Evolutionary conservation across 2,329 filamentous ascomycete species (phyloP).

Genomic region (Stagonosporopsis vannaccii): DNA sequence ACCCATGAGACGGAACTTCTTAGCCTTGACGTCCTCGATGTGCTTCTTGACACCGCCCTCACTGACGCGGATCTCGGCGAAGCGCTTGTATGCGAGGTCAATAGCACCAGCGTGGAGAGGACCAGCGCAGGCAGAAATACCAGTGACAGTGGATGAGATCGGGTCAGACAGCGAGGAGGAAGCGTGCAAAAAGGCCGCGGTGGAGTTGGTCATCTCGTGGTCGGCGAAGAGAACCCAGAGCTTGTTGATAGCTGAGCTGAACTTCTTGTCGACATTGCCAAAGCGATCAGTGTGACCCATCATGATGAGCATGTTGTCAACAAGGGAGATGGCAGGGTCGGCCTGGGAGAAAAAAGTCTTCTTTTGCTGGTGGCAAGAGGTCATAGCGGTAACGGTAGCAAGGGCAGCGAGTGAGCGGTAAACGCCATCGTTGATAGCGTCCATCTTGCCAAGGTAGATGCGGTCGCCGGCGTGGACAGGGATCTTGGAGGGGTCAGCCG

Average conservation of each 20-base stretch:
- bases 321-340: neutral
- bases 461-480: neutral
- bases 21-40: neutral
- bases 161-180: neutral
- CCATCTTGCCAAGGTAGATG: neutral
- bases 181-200: neutral
- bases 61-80: neutral
- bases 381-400: neutral
- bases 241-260: neutral
- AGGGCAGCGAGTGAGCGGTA: neutral
- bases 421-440: neutral
- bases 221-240: neutral
- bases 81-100: slow-evolving; percentile 1
- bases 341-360: neutral
- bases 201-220: neutral
- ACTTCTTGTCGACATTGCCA: neutral
- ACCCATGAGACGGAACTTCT: neutral
- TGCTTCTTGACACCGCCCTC: neutral
- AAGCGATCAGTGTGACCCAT: neutral
- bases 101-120: slow-evolving; percentile 1
- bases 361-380: neutral
- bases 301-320: neutral
- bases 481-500: neutral
- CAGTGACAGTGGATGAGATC: neutral
- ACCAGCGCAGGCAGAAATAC: neutral